Conservation (phyloP, 352 stramenopile species). For the Globisporangium paroecandrum region DNA sequence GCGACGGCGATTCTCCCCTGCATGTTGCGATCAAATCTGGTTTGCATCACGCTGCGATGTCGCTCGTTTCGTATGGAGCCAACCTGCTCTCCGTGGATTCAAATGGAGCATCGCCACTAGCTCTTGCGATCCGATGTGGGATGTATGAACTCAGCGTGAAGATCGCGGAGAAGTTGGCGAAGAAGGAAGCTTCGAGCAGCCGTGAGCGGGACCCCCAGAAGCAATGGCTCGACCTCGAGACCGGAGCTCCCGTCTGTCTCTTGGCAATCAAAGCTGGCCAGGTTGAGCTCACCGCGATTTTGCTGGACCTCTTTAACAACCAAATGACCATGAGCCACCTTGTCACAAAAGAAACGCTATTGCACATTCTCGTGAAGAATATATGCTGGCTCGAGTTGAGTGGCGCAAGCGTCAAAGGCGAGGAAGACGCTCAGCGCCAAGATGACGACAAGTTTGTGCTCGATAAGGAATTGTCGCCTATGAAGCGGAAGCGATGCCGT, state of each 20-base stretch:
- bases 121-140: conserved; percentile 52
- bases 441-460: neutral
- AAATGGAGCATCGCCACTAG: conserved; percentile 34
- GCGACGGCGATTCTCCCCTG: conserved; percentile 40
- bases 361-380: conserved; percentile 48
- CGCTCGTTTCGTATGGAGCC: conserved; percentile 47
- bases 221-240: conserved; percentile 50
- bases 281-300: conserved; percentile 50
- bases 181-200: neutral
- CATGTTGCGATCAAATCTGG: conserved; percentile 61
- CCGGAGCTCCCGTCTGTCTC: conserved; percentile 34
- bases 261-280: conserved; percentile 56
- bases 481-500: conserved; percentile 26
- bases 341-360: conserved; percentile 29
- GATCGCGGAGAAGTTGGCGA: conserved; percentile 14
- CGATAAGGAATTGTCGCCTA: conserved; percentile 4
- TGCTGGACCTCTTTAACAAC: conserved; percentile 37
- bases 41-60: conserved; percentile 32
- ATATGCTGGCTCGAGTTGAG: conserved; percentile 34
- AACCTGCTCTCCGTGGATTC: conserved; percentile 40
- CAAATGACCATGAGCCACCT: conserved; percentile 24
- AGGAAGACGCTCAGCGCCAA: neutral
- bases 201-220: neutral
- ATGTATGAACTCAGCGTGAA: conserved; percentile 49
- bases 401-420: neutral